phyloP scores from a whole-genome alignment of 257 asterid species.

The Solanum stenotomum region DNA sequence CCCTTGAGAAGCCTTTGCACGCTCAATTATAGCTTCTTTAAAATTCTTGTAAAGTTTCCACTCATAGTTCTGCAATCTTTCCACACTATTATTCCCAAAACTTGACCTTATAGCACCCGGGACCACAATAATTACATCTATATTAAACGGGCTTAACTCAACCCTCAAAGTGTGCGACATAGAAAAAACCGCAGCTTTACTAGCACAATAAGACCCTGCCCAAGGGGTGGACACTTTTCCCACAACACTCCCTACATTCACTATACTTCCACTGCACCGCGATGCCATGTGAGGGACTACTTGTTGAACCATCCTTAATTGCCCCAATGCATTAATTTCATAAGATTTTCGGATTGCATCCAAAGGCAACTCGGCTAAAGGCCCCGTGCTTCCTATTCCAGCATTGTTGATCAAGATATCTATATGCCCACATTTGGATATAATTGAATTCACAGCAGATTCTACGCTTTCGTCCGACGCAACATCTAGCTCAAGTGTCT shows the following conservation, averaged over 20 bases:
- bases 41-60: constrained; percentile 53
- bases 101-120: constrained; percentile 54
- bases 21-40: constrained; percentile 34
- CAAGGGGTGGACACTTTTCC: constrained; percentile 70
- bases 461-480: constrained; percentile 46
- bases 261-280: constrained; percentile 35
- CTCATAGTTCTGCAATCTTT: constrained; percentile 30
- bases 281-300: constrained; percentile 66
- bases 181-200: constrained; percentile 59
- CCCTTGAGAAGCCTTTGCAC: constrained; percentile 67
- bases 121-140: constrained; percentile 43
- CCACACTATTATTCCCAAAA: constrained; percentile 29
- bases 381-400: constrained; percentile 61
- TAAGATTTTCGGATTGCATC: constrained; percentile 32
- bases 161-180: constrained; percentile 38
- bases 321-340: constrained; percentile 58
- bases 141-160: constrained; percentile 46
- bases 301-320: constrained; percentile 45
- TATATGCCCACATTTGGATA: constrained; percentile 36
- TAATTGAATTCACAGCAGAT: constrained; percentile 22
- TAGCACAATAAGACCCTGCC: constrained; percentile 77
- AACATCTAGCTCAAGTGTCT: constrained; percentile 57
- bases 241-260: constrained; percentile 60
- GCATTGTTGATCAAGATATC: constrained; percentile 70
- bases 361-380: constrained; percentile 56